A percentile compares a stretch with the other conserved stretches of the same genome.
Evolutionary conservation across 768 basidiomycete genomes (phyloP).

Genomic region (Leucocoprinus sp.): DNA sequence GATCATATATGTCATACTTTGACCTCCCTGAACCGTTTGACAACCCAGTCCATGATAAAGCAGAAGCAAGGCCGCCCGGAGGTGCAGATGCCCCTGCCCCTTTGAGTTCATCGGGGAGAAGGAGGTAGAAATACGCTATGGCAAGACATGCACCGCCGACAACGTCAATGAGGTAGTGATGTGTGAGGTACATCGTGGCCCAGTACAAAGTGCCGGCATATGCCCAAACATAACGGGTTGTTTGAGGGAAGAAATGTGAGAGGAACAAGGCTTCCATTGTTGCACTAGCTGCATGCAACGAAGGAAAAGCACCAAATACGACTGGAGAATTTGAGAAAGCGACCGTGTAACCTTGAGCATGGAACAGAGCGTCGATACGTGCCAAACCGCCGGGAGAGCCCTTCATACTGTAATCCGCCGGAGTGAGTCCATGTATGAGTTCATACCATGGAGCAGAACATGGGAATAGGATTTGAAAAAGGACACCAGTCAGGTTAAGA

Average conservation of each 20-base stretch:
- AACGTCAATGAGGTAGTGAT: constrained; percentile 98
- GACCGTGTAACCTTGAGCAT: constrained; percentile 63
- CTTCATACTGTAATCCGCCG: constrained; percentile 85
- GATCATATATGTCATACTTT: constrained; percentile 74
- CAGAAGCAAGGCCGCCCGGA: constrained; percentile 22
- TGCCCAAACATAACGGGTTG: constrained; percentile 60
- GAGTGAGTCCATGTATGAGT: constrained; percentile 90
- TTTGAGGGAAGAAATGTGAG: constrained; percentile 87
- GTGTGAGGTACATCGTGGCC: constrained; percentile 98
- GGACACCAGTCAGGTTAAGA: constrained; percentile 83
- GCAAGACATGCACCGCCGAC: constrained; percentile 90
- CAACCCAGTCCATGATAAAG: neutral
- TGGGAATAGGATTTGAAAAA: constrained; percentile 83
- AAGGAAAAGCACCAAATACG: constrained; percentile 96
- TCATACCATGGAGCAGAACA: constrained; percentile 98
- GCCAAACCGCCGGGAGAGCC: constrained; percentile 92
- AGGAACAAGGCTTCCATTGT: constrained; percentile 92
- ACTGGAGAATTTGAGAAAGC: constrained; percentile 84
- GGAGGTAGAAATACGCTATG: constrained; percentile 78
- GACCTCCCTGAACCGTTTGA: constrained; percentile 11
- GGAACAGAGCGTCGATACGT: constrained; percentile 86
- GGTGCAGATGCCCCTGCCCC: constrained; percentile 41
- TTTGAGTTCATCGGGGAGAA: constrained; percentile 75
- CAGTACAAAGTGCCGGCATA: constrained; percentile 89
- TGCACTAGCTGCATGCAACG: constrained; percentile 83